phyloP scores from a whole-genome alignment of 2,329 filamentous ascomycete species.

The Colletotrichum truncatum region DNA sequence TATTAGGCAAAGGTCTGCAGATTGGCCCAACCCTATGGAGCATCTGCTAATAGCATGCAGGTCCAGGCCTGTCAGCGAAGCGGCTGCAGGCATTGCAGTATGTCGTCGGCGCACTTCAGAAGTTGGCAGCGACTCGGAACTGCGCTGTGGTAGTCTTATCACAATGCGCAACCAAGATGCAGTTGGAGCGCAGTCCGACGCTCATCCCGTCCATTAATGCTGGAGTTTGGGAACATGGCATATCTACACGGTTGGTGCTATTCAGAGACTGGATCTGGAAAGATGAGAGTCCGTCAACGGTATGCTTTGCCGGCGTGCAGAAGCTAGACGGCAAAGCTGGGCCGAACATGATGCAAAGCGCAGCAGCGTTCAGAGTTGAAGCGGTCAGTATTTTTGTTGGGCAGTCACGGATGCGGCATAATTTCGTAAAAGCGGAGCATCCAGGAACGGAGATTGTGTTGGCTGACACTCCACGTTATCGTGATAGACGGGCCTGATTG shows the following conservation, averaged over 20 bases:
- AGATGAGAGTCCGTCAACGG: constrained; percentile 53
- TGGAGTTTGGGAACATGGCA: constrained; percentile 80
- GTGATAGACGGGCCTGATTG: constrained; percentile 52
- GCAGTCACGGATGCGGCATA: constrained; percentile 9
- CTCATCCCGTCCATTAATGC: constrained; percentile 80
- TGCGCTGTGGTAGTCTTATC: constrained; percentile 80
- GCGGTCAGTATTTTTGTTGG: constrained; percentile 45
- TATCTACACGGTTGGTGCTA: constrained; percentile 78
- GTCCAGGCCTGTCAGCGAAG: constrained; percentile 48
- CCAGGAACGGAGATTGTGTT: constrained; percentile 9
- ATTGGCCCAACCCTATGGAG: constrained; percentile 8
- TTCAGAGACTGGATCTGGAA: constrained; percentile 79
- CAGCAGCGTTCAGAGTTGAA: constrained; percentile 60
- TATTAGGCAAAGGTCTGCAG: constrained; percentile 50
- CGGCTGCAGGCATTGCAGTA: constrained; percentile 64
- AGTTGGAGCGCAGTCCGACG: constrained; percentile 70
- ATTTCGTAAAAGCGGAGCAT: constrained; percentile 24
- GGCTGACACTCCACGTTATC: constrained; percentile 19
- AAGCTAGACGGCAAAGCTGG: constrained; percentile 67
- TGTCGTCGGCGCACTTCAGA: constrained; percentile 77
- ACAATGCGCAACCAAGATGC: constrained; percentile 85
- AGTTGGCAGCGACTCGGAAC: constrained; percentile 77
- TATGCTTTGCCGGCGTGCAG: constrained; percentile 70
- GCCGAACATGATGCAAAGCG: constrained; percentile 48
- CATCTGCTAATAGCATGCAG: constrained; percentile 34